Evolutionary conservation across 352 stramenopile genomes (phyloP), one percentile per base, ranked within the genome.

Genomic region (Phytophthora crassamura): DNA sequence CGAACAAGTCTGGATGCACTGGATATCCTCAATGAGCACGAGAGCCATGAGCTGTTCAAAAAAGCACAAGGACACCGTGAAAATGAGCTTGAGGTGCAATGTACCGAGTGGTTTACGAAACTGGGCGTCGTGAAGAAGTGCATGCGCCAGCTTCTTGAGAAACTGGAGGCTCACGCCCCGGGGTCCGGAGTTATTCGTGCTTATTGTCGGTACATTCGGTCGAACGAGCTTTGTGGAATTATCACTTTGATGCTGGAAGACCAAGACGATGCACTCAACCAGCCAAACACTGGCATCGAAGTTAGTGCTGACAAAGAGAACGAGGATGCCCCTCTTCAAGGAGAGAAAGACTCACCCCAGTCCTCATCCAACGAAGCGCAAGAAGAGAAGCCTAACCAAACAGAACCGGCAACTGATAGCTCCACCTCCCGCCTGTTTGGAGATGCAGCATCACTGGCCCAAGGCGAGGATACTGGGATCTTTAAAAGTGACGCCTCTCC

Each of bases 11-110:
- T 95, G 3, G 82, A 88, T 7, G 76, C 74, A 10, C 52, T 94
- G 36, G 80, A 88, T 39, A 91, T 93, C 41, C 56, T 93, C 18
- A 68, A 91, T 38, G 82, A 91, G 41, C 52, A 64, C 11, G 82
- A 91, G 64, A 91, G 79, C 34, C 71, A 82, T 4, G 57, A 68
- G 11, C 40, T 93, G 10, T 91, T 74, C 47, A 52, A 72, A n/a
- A 72, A 65, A 28, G 68, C 72, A 7, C 74, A 71, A 52, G 59
- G 61, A 2, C 72, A 86, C 32, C 59, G 73, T 5, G 59, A 81
- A 22, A 64, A 74, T 14, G 22, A 61, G 0, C 73, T 74, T 30
- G 59, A 68, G 39, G 10, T 32, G 5, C 68, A 81, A 47, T 92
- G 84, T 41, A 54, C 48, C 0, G 46, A 69, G 4, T 80, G 69